Percentiles rank a stretch among this genome's conserved stretches.
phyloP scores from a whole-genome alignment of 2,329 filamentous ascomycete species.

The Botrytis aclada region DNA sequence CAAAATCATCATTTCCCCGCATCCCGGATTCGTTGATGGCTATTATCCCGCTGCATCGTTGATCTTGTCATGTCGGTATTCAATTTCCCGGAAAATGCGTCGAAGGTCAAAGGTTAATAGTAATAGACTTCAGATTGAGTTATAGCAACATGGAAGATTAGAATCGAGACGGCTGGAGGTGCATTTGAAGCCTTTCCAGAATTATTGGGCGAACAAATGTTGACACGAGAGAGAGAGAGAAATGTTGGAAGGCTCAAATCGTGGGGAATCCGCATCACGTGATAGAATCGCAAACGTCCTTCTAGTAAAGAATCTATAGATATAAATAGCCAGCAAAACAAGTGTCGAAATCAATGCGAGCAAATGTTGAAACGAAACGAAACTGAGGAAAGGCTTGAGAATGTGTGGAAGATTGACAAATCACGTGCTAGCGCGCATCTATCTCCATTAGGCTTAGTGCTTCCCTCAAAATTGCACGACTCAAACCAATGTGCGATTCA shows the following conservation, averaged over 20 bases:
- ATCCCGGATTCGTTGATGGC: neutral
- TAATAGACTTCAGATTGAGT: neutral
- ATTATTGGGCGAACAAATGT: neutral
- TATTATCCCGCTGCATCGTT: neutral
- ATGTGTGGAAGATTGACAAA: neutral
- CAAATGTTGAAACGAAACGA: neutral
- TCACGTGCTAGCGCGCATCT: neutral
- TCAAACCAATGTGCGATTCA: constrained; percentile 1
- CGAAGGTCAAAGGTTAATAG: neutral
- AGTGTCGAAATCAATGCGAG: neutral
- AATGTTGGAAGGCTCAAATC: neutral
- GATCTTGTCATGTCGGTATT: constrained; percentile 8
- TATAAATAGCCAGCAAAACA: neutral
- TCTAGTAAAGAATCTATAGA: neutral
- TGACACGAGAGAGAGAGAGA: neutral
- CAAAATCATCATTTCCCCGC: neutral
- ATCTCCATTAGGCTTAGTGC: neutral
- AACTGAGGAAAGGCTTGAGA: neutral
- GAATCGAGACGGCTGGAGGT: neutral
- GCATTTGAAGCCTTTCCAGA: neutral
- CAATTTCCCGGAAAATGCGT: neutral
- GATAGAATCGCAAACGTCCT: neutral
- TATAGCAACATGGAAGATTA: neutral
- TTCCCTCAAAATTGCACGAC: neutral
- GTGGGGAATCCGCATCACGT: neutral